Conservation (phyloP, 139 green algal genomes). For the Edaphochlamys debaryana region DNA sequence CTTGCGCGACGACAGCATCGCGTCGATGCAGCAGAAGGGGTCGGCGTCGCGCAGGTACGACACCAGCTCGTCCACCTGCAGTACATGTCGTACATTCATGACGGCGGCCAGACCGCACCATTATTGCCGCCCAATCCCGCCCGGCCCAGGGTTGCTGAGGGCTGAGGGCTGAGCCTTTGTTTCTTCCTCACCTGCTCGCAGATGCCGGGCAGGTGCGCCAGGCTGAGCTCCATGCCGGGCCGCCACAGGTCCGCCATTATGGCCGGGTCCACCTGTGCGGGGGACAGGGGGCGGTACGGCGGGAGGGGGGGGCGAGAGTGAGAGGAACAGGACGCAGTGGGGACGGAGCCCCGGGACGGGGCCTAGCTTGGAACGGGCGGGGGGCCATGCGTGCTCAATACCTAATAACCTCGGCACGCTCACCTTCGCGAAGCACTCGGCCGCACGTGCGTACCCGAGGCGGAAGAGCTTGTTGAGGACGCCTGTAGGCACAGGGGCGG, state of each 20-base stretch:
- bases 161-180: too few relatives aligned
- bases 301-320: too few relatives aligned
- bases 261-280: neutral
- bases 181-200: neutral
- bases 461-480: slow-evolving; percentile 1
- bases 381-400: too few relatives aligned
- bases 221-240: neutral
- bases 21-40: slow-evolving; percentile 3
- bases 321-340: too few relatives aligned
- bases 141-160: too few relatives aligned
- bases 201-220: neutral
- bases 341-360: too few relatives aligned
- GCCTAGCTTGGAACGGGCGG: too few relatives aligned
- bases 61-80: neutral
- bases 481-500: neutral
- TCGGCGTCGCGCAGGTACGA: neutral
- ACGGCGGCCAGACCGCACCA: too few relatives aligned
- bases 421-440: slow-evolving; percentile 3
- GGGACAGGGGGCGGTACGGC: too few relatives aligned
- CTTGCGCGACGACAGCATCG: neutral
- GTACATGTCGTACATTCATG: neutral
- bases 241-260: neutral
- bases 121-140: too few relatives aligned
- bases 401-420: neutral
- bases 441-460: neutral